A percentile compares a stretch with the other conserved stretches of the same genome.
Evolutionary conservation across 108 stramenopile species (phyloP).

Genomic region (Cyclotella atomus): DNA sequence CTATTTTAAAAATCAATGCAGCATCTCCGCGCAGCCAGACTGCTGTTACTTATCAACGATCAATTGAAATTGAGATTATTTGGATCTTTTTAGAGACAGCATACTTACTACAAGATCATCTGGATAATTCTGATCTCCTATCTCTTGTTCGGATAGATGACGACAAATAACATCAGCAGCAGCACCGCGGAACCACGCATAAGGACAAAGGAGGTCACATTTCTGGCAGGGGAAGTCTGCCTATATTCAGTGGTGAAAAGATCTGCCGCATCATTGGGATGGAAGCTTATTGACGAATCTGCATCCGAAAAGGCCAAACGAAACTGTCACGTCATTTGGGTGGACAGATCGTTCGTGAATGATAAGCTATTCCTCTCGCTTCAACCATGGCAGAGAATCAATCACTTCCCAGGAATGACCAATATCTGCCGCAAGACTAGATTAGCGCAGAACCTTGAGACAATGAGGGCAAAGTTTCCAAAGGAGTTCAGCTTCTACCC

Average conservation of each 20-base stretch:
- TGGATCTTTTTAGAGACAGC: no score
- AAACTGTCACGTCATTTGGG: constrained; percentile 74
- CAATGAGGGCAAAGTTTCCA: constrained; percentile 74
- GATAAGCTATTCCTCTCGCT: constrained; percentile 64
- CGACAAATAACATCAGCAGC: no score
- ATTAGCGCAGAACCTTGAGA: constrained; percentile 75
- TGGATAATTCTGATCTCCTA: no score
- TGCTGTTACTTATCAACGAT: no score
- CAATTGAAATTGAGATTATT: no score
- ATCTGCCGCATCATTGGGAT: constrained; percentile 43
- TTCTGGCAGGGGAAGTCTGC: constrained; percentile 52
- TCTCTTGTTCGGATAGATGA: no score
- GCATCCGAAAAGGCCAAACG: constrained; percentile 42
- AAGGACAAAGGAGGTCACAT: constrained; percentile 45
- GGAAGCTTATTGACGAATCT: constrained; percentile 51
- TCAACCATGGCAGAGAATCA: constrained; percentile 74
- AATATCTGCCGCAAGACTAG: constrained; percentile 79
- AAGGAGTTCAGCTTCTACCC: constrained; percentile 80
- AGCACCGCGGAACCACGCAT: no score
- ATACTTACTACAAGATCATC: no score
- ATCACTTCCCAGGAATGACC: constrained; percentile 91
- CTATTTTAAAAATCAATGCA: no score
- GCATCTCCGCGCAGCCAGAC: no score
- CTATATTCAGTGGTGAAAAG: constrained; percentile 44
- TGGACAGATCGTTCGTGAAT: constrained; percentile 66